Evolutionary conservation across 805 yeast genomes (phyloP).

Genomic region (Clavispora vitiphila): DNA sequence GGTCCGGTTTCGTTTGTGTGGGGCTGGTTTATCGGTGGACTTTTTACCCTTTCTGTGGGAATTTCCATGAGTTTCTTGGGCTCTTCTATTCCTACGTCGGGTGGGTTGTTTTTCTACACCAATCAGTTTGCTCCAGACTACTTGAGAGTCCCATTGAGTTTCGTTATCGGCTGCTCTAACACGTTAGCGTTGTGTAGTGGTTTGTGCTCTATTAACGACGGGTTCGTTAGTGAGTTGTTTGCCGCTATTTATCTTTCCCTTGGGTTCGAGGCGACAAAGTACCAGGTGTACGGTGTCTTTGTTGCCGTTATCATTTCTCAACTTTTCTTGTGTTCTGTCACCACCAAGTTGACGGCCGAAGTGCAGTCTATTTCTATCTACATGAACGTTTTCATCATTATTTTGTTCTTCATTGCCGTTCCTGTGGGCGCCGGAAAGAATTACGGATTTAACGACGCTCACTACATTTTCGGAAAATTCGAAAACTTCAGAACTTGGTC

Average conservation of each 20-base stretch:
- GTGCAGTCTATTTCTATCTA: conserved; percentile 55
- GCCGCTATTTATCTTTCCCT: conserved; percentile 52
- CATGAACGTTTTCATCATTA: conserved; percentile 48
- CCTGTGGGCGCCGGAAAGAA: conserved; percentile 47
- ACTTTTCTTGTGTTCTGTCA: conserved; percentile 46
- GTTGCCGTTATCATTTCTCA: conserved; percentile 54
- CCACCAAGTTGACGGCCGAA: conserved; percentile 51
- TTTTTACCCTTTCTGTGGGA: conserved; percentile 4
- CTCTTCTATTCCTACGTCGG: conserved; percentile 6
- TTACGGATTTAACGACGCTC: conserved; percentile 40
- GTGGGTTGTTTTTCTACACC: conserved; percentile 7
- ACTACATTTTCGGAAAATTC: conserved; percentile 49
- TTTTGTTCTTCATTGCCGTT: conserved; percentile 54
- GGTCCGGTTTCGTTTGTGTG: conserved; percentile 7
- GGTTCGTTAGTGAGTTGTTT: conserved; percentile 53
- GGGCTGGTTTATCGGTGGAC: conserved; percentile 7
- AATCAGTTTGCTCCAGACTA: conserved; percentile 4
- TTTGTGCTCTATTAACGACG: conserved; percentile 63
- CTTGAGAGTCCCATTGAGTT: conserved; percentile 4
- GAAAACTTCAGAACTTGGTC: conserved; percentile 51
- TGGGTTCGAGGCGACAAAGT: conserved; percentile 46
- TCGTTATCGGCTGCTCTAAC: conserved; percentile 58
- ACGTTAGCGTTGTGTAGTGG: conserved; percentile 62
- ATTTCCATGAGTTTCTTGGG: conserved; percentile 5
- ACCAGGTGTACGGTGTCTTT: conserved; percentile 56